These are phyloP conservation scores for Claviceps cyperi DNA, from an alignment of 2,329 filamentous ascomycete genomes.

Conservation along the genomic window DNA sequence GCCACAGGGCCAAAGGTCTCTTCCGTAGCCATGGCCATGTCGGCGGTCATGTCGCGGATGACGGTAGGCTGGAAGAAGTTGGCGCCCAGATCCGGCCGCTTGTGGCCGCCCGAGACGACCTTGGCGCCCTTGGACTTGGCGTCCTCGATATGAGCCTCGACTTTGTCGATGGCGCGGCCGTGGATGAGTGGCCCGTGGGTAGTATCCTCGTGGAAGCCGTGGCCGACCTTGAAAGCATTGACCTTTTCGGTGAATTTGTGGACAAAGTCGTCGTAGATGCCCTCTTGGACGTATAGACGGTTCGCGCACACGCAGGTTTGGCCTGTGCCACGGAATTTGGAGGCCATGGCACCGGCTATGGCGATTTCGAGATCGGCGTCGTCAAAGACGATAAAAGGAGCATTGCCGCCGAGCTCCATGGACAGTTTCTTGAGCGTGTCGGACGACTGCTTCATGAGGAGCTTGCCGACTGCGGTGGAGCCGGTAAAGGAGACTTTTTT, in stretches of 20 bases:
- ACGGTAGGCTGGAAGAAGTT: slow-evolving; percentile 91
- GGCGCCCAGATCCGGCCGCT: slow-evolving; percentile 55
- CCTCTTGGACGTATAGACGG: slow-evolving; percentile 64
- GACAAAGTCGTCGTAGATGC: slow-evolving; percentile 64
- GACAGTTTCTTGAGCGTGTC: slow-evolving; percentile 71
- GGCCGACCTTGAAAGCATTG: slow-evolving; percentile 58
- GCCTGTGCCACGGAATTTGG: slow-evolving; percentile 86
- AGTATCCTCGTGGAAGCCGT: slow-evolving; percentile 53
- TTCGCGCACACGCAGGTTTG: slow-evolving; percentile 94
- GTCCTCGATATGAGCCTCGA: slow-evolving; percentile 65
- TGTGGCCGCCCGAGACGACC: slow-evolving; percentile 61
- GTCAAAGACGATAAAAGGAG: slow-evolving; percentile 93
- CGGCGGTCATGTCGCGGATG: slow-evolving; percentile 67
- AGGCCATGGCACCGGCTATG: slow-evolving; percentile 67
- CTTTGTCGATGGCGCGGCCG: slow-evolving; percentile 65
- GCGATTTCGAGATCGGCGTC: slow-evolving; percentile 81
- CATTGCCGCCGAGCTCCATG: slow-evolving; percentile 87
- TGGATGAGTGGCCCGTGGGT: slow-evolving; percentile 82
- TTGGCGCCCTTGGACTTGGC: slow-evolving; percentile 64
- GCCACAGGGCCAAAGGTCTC: slow-evolving; percentile 96
- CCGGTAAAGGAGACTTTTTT: slow-evolving; percentile 94
- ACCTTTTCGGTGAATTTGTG: slow-evolving; percentile 57
- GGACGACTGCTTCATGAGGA: slow-evolving; percentile 80
- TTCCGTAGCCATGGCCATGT: slow-evolving; percentile 74
- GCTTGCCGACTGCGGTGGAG: slow-evolving; percentile 51